These are phyloP conservation scores for Porcisia deanei DNA, from an alignment of 208 protist species.

Conservation along the genomic window DNA sequence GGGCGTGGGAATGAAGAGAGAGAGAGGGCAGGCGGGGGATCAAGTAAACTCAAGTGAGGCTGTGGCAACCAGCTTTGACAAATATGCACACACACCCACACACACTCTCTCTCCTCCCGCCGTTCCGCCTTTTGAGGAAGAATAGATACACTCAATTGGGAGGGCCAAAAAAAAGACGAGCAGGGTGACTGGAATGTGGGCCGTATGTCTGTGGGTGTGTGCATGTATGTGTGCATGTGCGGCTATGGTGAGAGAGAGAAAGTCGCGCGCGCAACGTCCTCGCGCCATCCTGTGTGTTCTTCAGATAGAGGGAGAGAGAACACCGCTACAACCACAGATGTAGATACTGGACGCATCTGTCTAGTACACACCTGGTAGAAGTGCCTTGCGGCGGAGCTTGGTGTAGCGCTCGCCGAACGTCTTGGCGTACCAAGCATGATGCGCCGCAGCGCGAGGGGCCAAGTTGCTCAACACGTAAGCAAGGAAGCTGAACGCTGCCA, in stretches of 20 bases:
- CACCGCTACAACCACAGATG: no score
- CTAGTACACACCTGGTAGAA: slow-evolving; percentile 49
- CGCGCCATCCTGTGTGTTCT: not conserved
- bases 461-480: slow-evolving; percentile 74
- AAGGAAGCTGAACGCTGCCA: slow-evolving; percentile 62
- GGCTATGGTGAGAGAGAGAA: not conserved
- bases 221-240: not conserved
- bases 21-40: not conserved
- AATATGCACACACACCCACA: not conserved
- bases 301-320: not conserved
- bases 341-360: no score
- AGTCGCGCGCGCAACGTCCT: not conserved
- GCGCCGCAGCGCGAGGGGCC: slow-evolving; percentile 56
- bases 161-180: not conserved
- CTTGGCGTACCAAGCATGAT: slow-evolving; percentile 70
- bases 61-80: not conserved
- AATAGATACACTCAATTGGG: not conserved
- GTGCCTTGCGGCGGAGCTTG: slow-evolving; percentile 33
- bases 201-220: not conserved
- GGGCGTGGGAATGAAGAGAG: no score
- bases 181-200: no score
- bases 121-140: not conserved
- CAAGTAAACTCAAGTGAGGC: not conserved
- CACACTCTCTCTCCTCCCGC: no score
- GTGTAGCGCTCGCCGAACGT: slow-evolving; percentile 63